phyloP scores from a whole-genome alignment of 23 red algal genomes.

The Agarophyton chilense region DNA sequence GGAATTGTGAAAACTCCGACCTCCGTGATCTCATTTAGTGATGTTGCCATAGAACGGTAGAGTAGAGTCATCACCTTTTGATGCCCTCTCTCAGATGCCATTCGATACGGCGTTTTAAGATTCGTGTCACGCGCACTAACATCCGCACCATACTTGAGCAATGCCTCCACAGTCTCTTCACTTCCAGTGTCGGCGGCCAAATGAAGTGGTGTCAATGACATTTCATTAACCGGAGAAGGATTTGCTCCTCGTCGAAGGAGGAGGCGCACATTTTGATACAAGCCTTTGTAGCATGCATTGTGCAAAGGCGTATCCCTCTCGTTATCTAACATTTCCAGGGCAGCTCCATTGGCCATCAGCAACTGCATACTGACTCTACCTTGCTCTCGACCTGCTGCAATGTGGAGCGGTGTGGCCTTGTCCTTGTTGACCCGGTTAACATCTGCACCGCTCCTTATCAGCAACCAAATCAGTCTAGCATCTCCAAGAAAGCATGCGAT shows the following conservation, averaged over 20 bases:
- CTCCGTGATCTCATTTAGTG: slow-evolving; percentile 31
- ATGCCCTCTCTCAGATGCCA: slow-evolving; percentile 38
- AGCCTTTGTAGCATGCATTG: slow-evolving; percentile 58
- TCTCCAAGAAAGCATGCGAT: slow-evolving; percentile 57
- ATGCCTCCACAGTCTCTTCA: slow-evolving; percentile 57
- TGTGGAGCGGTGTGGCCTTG: slow-evolving; percentile 40
- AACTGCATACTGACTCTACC: slow-evolving; percentile 60
- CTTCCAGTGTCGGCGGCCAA: slow-evolving; percentile 38
- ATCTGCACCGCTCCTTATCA: slow-evolving; percentile 39
- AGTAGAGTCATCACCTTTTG: slow-evolving; percentile 50
- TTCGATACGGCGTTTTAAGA: slow-evolving; percentile 31
- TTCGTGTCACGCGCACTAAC: slow-evolving; percentile 26
- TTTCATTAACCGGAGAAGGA: slow-evolving; percentile 31
- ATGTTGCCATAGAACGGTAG: slow-evolving; percentile 26
- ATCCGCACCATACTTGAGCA: slow-evolving; percentile 42
- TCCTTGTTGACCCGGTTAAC: slow-evolving; percentile 39
- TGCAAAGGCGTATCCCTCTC: slow-evolving; percentile 45
- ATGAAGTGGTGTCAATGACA: slow-evolving; percentile 34
- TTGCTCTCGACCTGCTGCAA: slow-evolving; percentile 61
- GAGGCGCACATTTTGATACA: slow-evolving; percentile 62
- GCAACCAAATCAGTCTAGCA: slow-evolving; percentile 49
- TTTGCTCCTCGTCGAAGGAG: slow-evolving; percentile 45
- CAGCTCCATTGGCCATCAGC: slow-evolving; percentile 45
- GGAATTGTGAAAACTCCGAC: not conserved
- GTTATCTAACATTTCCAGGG: slow-evolving; percentile 39